Conservation (phyloP, 768 basidiomycete genomes). For the Pulveroboletus sp. region DNA sequence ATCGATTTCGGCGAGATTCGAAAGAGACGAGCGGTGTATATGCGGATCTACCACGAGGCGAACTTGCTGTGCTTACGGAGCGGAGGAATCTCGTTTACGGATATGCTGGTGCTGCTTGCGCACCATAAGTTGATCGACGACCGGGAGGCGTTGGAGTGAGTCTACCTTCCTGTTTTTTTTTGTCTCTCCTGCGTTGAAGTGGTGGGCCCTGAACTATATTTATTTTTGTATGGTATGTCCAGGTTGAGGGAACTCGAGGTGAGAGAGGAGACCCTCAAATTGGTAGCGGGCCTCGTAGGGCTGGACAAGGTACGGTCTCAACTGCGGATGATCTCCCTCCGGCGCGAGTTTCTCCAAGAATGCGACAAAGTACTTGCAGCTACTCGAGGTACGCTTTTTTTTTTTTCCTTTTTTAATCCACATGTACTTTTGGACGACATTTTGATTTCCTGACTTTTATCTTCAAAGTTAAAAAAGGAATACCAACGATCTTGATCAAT, state of each 20-base stretch:
- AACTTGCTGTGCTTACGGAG: slow-evolving; percentile 63
- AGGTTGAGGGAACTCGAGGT: slow-evolving; percentile 80
- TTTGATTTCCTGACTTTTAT: neutral
- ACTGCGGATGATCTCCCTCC: slow-evolving; percentile 67
- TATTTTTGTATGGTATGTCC: neutral
- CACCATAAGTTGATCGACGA: slow-evolving; percentile 93
- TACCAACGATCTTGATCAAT: slow-evolving; percentile 70
- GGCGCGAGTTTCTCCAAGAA: slow-evolving; percentile 58
- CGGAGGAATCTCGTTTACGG: slow-evolving; percentile 84
- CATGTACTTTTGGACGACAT: too few species aligned
- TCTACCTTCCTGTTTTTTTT: slow-evolving; percentile 8
- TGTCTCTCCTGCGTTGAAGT: neutral
- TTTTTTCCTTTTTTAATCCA: neutral
- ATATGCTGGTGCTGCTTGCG: slow-evolving; percentile 81
- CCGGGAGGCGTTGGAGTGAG: slow-evolving; percentile 82
- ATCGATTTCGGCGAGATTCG: slow-evolving; percentile 65
- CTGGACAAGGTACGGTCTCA: slow-evolving; percentile 80
- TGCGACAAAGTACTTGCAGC: slow-evolving; percentile 38
- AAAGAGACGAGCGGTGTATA: slow-evolving; percentile 64
- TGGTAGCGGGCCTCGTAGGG: slow-evolving; percentile 81
- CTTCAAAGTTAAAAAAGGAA: slow-evolving; percentile 31
- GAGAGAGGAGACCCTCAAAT: slow-evolving; percentile 68
- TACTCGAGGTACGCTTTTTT: neutral
- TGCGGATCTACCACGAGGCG: slow-evolving; percentile 84
- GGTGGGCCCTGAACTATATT: neutral